Evolutionary conservation across 1,284 basidiomycete genomes (phyloP).

Genomic region (Moesziomyces sp.): DNA sequence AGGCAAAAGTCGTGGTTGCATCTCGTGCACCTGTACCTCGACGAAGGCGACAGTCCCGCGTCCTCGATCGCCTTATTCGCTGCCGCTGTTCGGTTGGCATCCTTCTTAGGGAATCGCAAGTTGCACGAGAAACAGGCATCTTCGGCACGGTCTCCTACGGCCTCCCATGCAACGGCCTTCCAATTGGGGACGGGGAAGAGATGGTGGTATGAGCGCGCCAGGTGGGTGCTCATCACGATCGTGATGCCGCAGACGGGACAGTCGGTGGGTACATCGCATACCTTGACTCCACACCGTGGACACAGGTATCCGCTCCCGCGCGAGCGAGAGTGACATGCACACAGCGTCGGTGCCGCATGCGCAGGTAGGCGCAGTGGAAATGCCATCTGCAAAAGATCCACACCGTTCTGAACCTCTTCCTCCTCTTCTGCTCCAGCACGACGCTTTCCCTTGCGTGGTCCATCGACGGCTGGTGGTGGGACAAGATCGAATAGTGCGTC

Average conservation of each 20-base stretch:
- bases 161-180: constrained; percentile 72
- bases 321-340: constrained; percentile 90
- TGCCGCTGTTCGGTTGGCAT: constrained; percentile 10
- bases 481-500: constrained; percentile 96
- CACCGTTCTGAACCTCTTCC: constrained; percentile 33
- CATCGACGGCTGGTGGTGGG: constrained; percentile 73
- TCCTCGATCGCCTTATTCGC: constrained; percentile 29
- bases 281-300: constrained; percentile 88
- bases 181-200: constrained; percentile 88
- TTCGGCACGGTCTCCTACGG: not conserved
- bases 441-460: constrained; percentile 8
- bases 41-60: constrained; percentile 49
- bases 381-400: constrained; percentile 95
- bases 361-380: constrained; percentile 73
- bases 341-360: constrained; percentile 69
- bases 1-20: constrained; percentile 62
- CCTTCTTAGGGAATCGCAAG: constrained; percentile 39
- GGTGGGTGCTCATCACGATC: constrained; percentile 95
- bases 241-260: constrained; percentile 97
- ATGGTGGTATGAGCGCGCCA: constrained; percentile 94
- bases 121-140: constrained; percentile 51
- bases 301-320: constrained; percentile 83
- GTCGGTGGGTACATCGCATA: constrained; percentile 98
- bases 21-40: constrained; percentile 58
- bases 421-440: constrained; percentile 18